A percentile compares a stretch with the other conserved stretches of the same genome.
phyloP scores from a whole-genome alignment of 768 basidiomycete species.

The Tylopilus subfusipes region DNA sequence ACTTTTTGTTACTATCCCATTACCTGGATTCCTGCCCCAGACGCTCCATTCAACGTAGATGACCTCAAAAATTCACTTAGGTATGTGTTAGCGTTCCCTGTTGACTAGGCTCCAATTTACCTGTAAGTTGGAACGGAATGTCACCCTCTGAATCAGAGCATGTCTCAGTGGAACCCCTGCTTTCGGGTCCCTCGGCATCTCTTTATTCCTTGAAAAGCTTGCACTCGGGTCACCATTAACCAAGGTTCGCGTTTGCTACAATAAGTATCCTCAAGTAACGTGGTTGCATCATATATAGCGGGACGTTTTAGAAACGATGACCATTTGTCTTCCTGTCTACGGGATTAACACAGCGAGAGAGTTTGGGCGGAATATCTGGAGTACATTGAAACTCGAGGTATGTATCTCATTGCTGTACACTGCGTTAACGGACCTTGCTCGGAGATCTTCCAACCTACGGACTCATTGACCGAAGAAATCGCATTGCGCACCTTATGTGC shows the following conservation, averaged over 20 bases:
- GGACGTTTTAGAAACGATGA: constrained; percentile 80
- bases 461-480: constrained; percentile 65
- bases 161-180: constrained; percentile 77
- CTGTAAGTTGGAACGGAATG: not conserved
- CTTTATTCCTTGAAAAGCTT: constrained; percentile 90
- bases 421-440: not conserved
- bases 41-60: constrained; percentile 88
- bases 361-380: constrained; percentile 82
- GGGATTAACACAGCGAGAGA: constrained; percentile 59
- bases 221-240: constrained; percentile 73
- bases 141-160: constrained; percentile 33
- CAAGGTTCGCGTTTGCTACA: constrained; percentile 52
- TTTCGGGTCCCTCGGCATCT: constrained; percentile 82
- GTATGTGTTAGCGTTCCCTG: constrained; percentile 33
- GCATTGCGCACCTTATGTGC: constrained; percentile 69
- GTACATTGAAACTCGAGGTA: constrained; percentile 86
- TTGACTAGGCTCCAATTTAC: not conserved
- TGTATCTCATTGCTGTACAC: not conserved
- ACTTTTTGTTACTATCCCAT: constrained; percentile 99
- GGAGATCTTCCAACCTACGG: constrained; percentile 92
- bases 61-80: constrained; percentile 74
- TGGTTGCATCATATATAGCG: constrained; percentile 45
- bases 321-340: constrained; percentile 79
- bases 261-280: not conserved
- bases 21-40: constrained; percentile 89